Evolutionary conservation across 164 flowering plant species (phyloP), one percentile per base, ranked within the genome.

Genomic region (Vitis rotundifolia): DNA sequence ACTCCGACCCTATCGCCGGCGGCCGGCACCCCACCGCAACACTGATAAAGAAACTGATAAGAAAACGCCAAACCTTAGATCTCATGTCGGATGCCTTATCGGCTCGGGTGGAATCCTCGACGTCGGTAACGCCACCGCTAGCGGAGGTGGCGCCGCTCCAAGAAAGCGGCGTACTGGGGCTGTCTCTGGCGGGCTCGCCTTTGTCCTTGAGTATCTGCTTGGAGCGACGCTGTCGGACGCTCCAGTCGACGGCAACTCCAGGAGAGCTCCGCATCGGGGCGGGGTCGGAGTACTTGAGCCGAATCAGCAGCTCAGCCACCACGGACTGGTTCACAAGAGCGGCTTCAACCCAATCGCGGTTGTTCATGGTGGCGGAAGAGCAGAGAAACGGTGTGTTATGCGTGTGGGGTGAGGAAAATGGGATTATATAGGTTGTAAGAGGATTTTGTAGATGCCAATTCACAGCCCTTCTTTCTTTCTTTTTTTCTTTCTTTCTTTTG

Each of bases 131-230:
- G 48, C 82, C 82, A 70, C 79, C 84, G 79, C 87, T 81, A 22
- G 44, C 59, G 8, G 83, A 78, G 4, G 85, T 76, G 14, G 71
- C 83, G 18, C 80, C 83, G 71, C 89, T 86, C 85, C 87, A 88
- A 1, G 91, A 84, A 4, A 88, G 88, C 49, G 91, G 91, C 57
- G 88, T 88, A 29, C 86, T 84, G 7, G 89, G 91, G 47, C 91
- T 88, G 14, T 72, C 83, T 5, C 86, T 73, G 4, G 75, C 58
- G 47, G 73, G 15, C 57, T 82, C 78, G 2, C 66, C 63, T 66
- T 76, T 80, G 61, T 71, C 76, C 67, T 66, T 64, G 62, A 26
- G 14, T 10, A 22, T 22, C 53, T 62, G 77, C 64, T 72, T 82
- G 53, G 89, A 79, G 31, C 91, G 79, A 9, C 84, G 87, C 65